A percentile compares a stretch with the other conserved stretches of the same genome.
Evolutionary conservation across 2,329 filamentous ascomycete genomes (phyloP).

Genomic region (Thielaviopsis euricoi): DNA sequence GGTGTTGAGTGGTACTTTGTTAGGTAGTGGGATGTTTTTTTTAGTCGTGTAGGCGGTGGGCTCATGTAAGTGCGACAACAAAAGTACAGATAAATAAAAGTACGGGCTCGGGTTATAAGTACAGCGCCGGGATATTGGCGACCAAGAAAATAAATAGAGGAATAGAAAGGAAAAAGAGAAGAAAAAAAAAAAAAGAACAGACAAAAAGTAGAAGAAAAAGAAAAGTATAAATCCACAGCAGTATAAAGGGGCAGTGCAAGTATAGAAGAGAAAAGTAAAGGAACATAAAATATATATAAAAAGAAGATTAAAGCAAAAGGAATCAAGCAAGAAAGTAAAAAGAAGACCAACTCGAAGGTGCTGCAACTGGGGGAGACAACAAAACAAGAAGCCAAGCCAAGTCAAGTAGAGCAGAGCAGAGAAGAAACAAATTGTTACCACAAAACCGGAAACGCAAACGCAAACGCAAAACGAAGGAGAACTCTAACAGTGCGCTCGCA

Average conservation of each 20-base stretch:
- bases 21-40: too few relatives aligned
- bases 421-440: background rate
- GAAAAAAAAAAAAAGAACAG: background rate
- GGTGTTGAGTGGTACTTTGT: too few relatives aligned
- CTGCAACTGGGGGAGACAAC: background rate
- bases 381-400: background rate
- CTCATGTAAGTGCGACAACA: too few relatives aligned
- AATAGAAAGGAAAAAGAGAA: background rate
- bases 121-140: background rate
- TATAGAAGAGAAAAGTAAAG: background rate
- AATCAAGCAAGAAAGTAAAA: background rate
- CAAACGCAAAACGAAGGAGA: background rate
- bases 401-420: too few relatives aligned
- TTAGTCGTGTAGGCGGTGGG: too few relatives aligned
- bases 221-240: background rate
- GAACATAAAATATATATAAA: too few relatives aligned
- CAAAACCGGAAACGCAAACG: background rate
- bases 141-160: background rate
- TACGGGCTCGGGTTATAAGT: background rate
- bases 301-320: too few relatives aligned
- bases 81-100: background rate
- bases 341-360: background rate
- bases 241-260: background rate
- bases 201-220: background rate
- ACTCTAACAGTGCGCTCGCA: background rate